phyloP scores from a whole-genome alignment of 2,329 filamentous ascomycete genomes.

The Alternaria novae-zelandiae region DNA sequence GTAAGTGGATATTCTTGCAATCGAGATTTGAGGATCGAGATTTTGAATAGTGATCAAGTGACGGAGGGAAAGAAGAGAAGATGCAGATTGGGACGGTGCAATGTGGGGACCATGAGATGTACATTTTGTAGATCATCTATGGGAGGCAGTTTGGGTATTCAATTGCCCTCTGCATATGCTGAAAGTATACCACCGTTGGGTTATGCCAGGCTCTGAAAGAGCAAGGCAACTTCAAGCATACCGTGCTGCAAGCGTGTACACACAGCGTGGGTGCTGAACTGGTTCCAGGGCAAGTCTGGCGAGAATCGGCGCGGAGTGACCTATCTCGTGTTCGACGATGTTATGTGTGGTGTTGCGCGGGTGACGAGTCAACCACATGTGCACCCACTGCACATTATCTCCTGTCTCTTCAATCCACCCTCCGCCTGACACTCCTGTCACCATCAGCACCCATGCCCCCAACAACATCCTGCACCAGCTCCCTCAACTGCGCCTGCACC shows the following conservation, averaged over 20 bases:
- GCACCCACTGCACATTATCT: not conserved
- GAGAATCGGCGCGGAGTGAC: not conserved
- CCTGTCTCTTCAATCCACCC: constrained; percentile 40
- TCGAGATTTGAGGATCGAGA: not conserved
- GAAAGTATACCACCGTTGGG: not conserved
- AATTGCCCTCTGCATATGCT: not conserved
- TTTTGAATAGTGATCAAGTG: not conserved
- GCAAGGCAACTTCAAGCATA: not conserved
- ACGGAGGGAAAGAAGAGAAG: not conserved
- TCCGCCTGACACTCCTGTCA: constrained; percentile 55
- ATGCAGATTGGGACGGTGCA: not conserved
- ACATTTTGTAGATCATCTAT: not conserved
- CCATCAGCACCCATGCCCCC: constrained; percentile 68
- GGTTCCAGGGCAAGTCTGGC: not conserved
- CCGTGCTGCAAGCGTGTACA: not conserved
- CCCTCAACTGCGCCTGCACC: constrained; percentile 78
- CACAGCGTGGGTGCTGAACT: not conserved
- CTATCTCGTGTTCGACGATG: not conserved
- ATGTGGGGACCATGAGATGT: not conserved
- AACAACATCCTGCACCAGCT: constrained; percentile 81
- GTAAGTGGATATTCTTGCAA: not conserved
- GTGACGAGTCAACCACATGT: not conserved
- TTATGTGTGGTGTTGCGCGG: not conserved
- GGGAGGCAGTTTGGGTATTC: not conserved
- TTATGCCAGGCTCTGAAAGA: not conserved